phyloP scores from a whole-genome alignment of 495 filamentous ascomycete species.

The Tuber calosporum region DNA sequence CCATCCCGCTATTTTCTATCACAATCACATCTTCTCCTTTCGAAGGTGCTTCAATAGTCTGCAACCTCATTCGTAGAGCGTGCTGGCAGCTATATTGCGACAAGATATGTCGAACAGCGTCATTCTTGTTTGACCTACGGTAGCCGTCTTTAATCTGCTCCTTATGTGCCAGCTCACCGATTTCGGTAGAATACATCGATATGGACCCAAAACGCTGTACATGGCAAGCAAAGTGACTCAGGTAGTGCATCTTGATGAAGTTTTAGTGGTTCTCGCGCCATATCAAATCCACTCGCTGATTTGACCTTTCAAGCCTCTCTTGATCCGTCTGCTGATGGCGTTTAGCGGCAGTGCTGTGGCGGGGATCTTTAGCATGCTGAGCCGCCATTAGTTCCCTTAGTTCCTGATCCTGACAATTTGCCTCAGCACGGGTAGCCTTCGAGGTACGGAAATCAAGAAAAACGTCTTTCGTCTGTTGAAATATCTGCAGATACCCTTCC shows the following conservation, averaged over 20 bases:
- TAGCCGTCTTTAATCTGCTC: constrained; percentile 5
- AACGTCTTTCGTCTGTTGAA: constrained; percentile 12
- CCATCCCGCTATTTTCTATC: too few species aligned
- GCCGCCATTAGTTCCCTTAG: too few species aligned
- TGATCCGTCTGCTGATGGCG: neutral
- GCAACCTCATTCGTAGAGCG: neutral
- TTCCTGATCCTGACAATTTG: too few species aligned
- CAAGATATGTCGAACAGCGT: neutral
- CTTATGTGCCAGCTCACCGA: neutral
- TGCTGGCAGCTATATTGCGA: neutral
- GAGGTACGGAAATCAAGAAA: constrained; percentile 9
- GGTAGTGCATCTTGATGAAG: too few species aligned
- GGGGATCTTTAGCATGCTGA: too few species aligned
- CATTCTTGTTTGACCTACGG: too few species aligned
- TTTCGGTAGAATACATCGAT: constrained; percentile 2
- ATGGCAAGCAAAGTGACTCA: too few species aligned
- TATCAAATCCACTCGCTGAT: too few species aligned
- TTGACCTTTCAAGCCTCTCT: neutral
- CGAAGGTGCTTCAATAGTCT: too few species aligned
- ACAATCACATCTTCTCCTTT: too few species aligned
- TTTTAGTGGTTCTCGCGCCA: too few species aligned
- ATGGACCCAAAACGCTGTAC: neutral
- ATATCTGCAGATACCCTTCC: constrained; percentile 7
- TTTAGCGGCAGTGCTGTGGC: too few species aligned
- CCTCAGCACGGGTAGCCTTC: neutral